phyloP scores from a whole-genome alignment of 2,329 filamentous ascomycete genomes.

The Trematosphaeria pertusa region DNA sequence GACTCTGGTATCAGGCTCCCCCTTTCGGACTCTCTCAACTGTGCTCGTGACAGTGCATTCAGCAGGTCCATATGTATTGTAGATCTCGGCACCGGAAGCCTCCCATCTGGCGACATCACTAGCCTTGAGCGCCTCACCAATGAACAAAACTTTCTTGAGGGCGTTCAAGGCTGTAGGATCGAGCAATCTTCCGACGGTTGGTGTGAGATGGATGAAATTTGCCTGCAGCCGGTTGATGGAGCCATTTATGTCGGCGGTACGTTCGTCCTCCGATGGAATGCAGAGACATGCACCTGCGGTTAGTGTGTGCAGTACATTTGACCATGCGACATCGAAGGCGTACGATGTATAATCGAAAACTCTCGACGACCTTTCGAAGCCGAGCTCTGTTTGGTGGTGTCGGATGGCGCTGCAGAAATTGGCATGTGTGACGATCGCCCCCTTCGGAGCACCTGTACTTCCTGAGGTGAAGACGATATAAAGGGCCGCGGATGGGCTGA shows the following conservation, averaged over 20 bases:
- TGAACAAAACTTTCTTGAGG: slow-evolving; percentile 3
- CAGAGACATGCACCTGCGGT: slow-evolving; percentile 56
- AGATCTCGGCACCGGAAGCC: slow-evolving; percentile 50
- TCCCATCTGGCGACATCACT: slow-evolving; percentile 1
- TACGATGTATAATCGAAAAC: slow-evolving; percentile 50
- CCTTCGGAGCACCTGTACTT: slow-evolving; percentile 55
- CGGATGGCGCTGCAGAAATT: slow-evolving; percentile 38
- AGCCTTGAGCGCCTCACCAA: slow-evolving; percentile 9
- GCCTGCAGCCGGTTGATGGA: slow-evolving; percentile 8
- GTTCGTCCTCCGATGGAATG: slow-evolving; percentile 60
- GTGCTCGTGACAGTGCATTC: slow-evolving; percentile 3
- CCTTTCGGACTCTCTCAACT: no score
- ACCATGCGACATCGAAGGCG: slow-evolving; percentile 60
- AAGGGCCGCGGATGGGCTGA: slow-evolving; percentile 53
- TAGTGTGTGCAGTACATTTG: slow-evolving; percentile 59
- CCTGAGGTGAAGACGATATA: slow-evolving; percentile 64
- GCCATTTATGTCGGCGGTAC: slow-evolving; percentile 54
- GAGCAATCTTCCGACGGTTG: slow-evolving; percentile 6
- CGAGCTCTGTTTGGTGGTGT: slow-evolving; percentile 55
- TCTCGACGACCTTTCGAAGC: slow-evolving; percentile 51
- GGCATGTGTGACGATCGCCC: slow-evolving; percentile 68
- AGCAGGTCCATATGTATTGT: slow-evolving; percentile 2
- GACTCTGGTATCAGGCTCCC: neutral
- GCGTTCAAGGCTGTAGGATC: slow-evolving; percentile 1
- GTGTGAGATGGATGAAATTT: slow-evolving; percentile 13